These are phyloP conservation scores for Samsoniella hepiali DNA, from an alignment of 2,329 filamentous ascomycete species.

Conservation along the genomic window DNA sequence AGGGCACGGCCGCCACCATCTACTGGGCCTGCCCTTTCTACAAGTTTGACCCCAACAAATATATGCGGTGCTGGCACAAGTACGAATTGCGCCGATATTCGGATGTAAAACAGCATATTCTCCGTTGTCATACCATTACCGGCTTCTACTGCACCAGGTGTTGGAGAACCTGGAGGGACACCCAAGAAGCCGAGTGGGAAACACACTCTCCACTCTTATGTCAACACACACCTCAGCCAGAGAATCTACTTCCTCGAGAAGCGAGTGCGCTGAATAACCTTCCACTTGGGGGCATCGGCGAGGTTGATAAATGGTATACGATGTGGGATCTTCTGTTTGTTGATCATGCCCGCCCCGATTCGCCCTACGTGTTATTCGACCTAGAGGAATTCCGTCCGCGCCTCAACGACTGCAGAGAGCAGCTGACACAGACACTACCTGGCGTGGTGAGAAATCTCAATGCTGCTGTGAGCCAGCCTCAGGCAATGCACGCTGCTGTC, in stretches of 20 bases:
- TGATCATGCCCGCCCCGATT: background rate
- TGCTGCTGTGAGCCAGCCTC: no score
- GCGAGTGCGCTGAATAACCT: background rate
- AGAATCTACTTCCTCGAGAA: background rate
- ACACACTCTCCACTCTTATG: no score
- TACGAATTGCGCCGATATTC: slow-evolving; percentile 9
- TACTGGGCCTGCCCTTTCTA: slow-evolving; percentile 13
- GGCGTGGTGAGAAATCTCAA: no score
- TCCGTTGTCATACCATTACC: no score
- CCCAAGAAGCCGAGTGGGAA: background rate
- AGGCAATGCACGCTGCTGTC: background rate
- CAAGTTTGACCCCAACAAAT: background rate
- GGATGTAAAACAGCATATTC: slow-evolving; percentile 7
- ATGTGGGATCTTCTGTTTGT: slow-evolving; percentile 16
- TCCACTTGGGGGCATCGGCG: background rate
- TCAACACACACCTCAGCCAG: background rate
- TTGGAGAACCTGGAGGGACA: slow-evolving; percentile 2
- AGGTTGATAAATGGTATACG: slow-evolving; percentile 6
- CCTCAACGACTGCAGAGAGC: background rate
- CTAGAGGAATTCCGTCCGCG: background rate
- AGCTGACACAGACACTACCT: background rate
- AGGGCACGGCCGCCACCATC: background rate
- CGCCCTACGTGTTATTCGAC: background rate
- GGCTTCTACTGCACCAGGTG: slow-evolving; percentile 9
- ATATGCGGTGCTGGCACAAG: slow-evolving; percentile 10